Evolutionary conservation across 331 rosid genomes (phyloP), one percentile per base, ranked within the genome.

Genomic region (Quercus lobata): DNA sequence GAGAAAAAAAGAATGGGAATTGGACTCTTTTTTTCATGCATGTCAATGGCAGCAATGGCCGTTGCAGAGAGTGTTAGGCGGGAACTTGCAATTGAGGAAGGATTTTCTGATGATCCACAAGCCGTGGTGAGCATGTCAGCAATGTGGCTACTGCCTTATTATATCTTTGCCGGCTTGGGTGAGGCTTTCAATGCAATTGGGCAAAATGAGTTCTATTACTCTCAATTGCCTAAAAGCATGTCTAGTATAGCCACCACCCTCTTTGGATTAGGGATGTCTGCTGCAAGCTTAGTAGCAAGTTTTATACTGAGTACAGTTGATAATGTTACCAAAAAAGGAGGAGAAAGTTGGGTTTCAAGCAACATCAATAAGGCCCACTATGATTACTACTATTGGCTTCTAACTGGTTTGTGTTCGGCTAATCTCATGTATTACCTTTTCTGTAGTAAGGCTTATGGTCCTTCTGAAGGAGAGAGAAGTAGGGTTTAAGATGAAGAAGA

Each of bases 121-220:
- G 86, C 84, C 10, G 72, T 78, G 2, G 65, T 78, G 35, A 35
- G 57, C 81, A 86, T 89, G 90, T 86, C 92, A 0, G 90, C 71
- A 37, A 15, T 84, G 34, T 89, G 79, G 84, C 71, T 74, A 7
- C 16, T 74, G 2, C 79, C 84, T 25, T 61, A 32, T 2, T 17
- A 55, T 17, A 3, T 61, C 35, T 41, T 80, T 6, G 14, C 8
- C 1, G 79, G 79, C 8, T 25, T 80, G 18, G 76, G 76, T 1
- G 79, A 80, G 22, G 84, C 84, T 16, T 34, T 21, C 25, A 65
- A 25, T 53, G 49, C 60, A 35, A 19, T 74, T 8, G 79, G 61
- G 15, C 83, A 80, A 66, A 73, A 6, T 46, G 83, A 80, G 75
- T 80, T 80, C 71, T 80, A 52, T 19, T 17, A 46, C 52, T 30